Base-by-base conservation (phyloP, 495 filamentous ascomycete species). In the Durotheca rogersii region DNA sequence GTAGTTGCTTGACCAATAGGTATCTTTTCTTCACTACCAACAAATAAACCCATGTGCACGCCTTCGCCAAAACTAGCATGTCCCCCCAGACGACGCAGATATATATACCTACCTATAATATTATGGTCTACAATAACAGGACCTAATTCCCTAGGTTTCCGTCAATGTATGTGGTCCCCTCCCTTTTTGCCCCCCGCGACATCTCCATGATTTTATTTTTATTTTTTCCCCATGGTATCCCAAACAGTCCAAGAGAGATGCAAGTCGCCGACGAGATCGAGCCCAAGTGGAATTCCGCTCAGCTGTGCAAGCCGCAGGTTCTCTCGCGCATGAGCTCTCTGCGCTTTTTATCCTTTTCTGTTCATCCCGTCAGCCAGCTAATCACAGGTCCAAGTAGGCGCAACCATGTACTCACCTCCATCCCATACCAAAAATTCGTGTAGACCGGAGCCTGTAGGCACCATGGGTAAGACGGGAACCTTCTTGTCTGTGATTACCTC, bases 401-500 rank as follows among this genome's bases (percentile, higher is more conserved):
- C 5, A 23, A 47, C 10, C 3, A 35, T 30, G 11, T 20, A 68
- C 70, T 45, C 62, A 90, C 88, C 82, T 78, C 81, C 76, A 67
- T 98, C 92, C 68, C 89, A 98, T 14, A 91, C 77, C 62, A 96
- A 72, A 74, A 97, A 95, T 71, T 98, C 94, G 64, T 97, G 89
- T 56, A 98, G 76, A 49, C 77, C 94, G 49, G 76, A 82, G 21
- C 94, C 93, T 21, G 79, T 83, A 16, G 91, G 90, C 38, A 98
- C 93, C 93, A 97, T 97, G 14, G 93, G 93, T 41, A 98, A 73
- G 11, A 98, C 94, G 34, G 94, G 91, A n/a, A 97, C 88, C 81
- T 96, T 96, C 79, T 95, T 90, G 52, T 81, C 77, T 4, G 78
- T 80, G 9, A 81, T 71, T 17, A 81, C 75, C 53, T 81, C 77